These are phyloP conservation scores for Seiridium cupressi DNA, from an alignment of 2,329 filamentous ascomycete species.

Conservation along the genomic window DNA sequence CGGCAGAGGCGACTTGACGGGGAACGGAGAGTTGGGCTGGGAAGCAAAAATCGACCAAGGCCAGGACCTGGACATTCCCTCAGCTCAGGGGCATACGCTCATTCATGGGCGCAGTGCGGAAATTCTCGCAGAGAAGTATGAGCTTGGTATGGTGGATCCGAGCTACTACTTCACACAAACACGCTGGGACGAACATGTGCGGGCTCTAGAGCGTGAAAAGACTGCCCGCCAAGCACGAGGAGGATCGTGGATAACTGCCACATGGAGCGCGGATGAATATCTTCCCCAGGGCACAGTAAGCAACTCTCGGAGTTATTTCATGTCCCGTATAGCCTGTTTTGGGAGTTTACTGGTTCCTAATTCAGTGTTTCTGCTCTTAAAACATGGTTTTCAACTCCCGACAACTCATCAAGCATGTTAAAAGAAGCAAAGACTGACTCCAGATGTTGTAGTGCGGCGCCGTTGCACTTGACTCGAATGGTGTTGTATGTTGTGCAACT, in stretches of 20 bases:
- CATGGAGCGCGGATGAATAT: conserved; percentile 63
- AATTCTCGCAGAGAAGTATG: conserved; percentile 64
- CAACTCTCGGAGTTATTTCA: too few relatives aligned
- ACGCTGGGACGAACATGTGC: conserved; percentile 75
- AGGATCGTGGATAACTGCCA: conserved; percentile 28
- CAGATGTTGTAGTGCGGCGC: conserved; percentile 55
- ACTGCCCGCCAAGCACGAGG: conserved; percentile 24
- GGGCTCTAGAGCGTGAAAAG: conserved; percentile 51
- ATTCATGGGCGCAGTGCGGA: conserved; percentile 69
- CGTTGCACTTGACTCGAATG: conserved; percentile 75
- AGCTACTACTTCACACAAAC: conserved; percentile 77
- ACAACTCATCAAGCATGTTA: too few relatives aligned
- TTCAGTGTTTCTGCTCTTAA: too few relatives aligned
- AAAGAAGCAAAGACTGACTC: too few relatives aligned
- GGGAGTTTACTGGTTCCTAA: too few relatives aligned
- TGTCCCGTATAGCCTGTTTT: too few relatives aligned
- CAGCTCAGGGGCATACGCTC: conserved; percentile 68
- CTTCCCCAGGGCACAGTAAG: conserved; percentile 71
- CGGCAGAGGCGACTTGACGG: conserved; percentile 59
- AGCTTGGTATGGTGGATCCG: conserved; percentile 66
- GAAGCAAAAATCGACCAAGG: conserved; percentile 11
- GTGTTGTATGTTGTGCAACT: conserved; percentile 67
- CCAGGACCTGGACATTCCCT: conserved; percentile 40
- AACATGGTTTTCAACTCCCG: too few relatives aligned
- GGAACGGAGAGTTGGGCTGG: conserved; percentile 14